These are phyloP conservation scores for Tilletia setariae DNA, from an alignment of 1,284 basidiomycete species.

Conservation along the genomic window DNA sequence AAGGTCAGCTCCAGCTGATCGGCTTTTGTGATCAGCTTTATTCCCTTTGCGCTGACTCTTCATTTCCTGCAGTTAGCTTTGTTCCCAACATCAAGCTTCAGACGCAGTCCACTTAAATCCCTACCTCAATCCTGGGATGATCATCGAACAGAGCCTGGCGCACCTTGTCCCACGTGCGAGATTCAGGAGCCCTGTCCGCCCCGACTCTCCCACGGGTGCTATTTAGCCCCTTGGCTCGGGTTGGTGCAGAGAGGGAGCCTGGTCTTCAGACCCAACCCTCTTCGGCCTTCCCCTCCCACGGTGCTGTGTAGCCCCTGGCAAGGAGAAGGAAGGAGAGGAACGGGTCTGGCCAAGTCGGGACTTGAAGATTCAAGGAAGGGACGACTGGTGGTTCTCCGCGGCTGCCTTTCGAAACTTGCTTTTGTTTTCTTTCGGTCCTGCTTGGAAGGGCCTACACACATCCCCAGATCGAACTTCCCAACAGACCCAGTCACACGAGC, in stretches of 20 bases:
- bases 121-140: slow-evolving; percentile 20
- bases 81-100: too few relatives aligned
- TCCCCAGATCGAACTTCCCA: background rate
- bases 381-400: background rate
- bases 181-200: slow-evolving; percentile 67
- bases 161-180: slow-evolving; percentile 19
- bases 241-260: background rate
- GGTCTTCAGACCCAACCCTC: background rate
- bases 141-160: slow-evolving; percentile 12
- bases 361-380: background rate
- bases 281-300: background rate
- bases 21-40: too few relatives aligned
- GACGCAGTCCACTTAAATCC: too few relatives aligned
- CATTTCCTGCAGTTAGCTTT: too few relatives aligned
- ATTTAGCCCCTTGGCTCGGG: slow-evolving; percentile 61
- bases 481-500: too few relatives aligned
- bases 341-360: background rate
- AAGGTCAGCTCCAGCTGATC: too few relatives aligned
- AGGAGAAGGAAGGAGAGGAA: too few relatives aligned
- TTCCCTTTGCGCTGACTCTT: too few relatives aligned
- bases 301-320: background rate
- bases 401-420: background rate
- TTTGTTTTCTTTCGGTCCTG: background rate
- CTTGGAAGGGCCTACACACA: slow-evolving; percentile 5
- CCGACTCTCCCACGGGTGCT: slow-evolving; percentile 78